Base-by-base conservation (phyloP, 495 filamentous ascomycete species). In the Aspergillus carlsbadensis region DNA sequence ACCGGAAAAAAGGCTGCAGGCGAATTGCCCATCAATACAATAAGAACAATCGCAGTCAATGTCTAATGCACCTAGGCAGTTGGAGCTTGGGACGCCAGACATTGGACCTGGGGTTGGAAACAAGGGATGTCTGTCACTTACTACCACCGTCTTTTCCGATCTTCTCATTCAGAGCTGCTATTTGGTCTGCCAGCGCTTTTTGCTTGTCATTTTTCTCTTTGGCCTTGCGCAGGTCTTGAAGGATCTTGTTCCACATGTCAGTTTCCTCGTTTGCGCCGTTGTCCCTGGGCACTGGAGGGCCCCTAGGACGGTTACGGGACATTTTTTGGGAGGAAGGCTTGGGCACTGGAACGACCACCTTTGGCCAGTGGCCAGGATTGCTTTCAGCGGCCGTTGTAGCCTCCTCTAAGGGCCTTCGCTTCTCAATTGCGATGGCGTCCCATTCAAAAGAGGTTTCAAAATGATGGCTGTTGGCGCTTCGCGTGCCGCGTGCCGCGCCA, bases 151-250 rank as follows among this genome's bases (percentile, higher is more conserved):
- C 66, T 45, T 68, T 70, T 59, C 77, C 69, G 53, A 78, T 72
- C 63, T 72, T 76, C 41, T 74, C 74, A 54, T 83, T 79, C 52
- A 83, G 59, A 2, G 80, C 71, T 13, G 81, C 67, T 52, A 87
- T 86, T 51, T 82, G 76, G 40, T 76, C 69, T 0, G 74, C 73
- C 31, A 84, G 52, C 7, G 66, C 70, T 33, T 72, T 73, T 44
- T 78, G 72, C 57, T 83, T 82, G 54, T 80, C 78, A 56, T 85
- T 80, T 53, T 85, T 84, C 59, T 87, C 84, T 64, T 84, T 84
- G 24, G 80, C 82, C 59, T 77, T 77, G 50, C 73, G 74, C 24
- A 83, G 69, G 59, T 85, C 82, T 40, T 77, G 80, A 24, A 79
- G 73, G 43, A 87, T 84, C 55, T 81, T 77, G 52, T 78, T 83